Percentiles rank a stretch among this genome's conserved stretches.
phyloP scores from a whole-genome alignment of 1,284 basidiomycete genomes.

The Malassezia dermatis region DNA sequence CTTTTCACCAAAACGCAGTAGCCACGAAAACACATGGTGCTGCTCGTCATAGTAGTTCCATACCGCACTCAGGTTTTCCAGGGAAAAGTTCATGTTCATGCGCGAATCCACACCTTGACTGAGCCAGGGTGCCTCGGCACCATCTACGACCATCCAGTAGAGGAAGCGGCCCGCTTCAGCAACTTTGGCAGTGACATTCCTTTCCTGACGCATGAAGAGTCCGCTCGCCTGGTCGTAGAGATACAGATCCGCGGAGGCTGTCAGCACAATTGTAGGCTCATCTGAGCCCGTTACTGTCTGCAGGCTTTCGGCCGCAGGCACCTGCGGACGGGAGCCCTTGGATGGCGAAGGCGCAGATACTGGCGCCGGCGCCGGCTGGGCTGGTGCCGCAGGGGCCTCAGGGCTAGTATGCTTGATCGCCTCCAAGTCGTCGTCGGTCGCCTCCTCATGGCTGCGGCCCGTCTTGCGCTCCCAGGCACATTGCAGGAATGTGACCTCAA shows the following conservation, averaged over 20 bases:
- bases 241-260: slow-evolving; percentile 52
- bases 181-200: slow-evolving; percentile 60
- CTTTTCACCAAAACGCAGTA: slow-evolving; percentile 60
- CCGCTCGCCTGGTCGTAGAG: slow-evolving; percentile 64
- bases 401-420: slow-evolving; percentile 24
- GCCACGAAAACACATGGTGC: slow-evolving; percentile 63
- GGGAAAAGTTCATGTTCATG: slow-evolving; percentile 42
- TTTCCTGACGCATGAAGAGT: slow-evolving; percentile 64
- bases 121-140: slow-evolving; percentile 56
- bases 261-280: slow-evolving; percentile 23
- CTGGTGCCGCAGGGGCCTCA: neutral
- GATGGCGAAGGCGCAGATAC: neutral
- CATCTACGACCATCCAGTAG: slow-evolving; percentile 55
- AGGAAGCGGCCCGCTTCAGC: slow-evolving; percentile 54
- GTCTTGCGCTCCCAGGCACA: slow-evolving; percentile 68
- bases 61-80: slow-evolving; percentile 58
- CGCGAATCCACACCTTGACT: slow-evolving; percentile 57
- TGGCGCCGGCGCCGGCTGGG: neutral
- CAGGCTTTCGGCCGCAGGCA: slow-evolving; percentile 8
- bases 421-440: slow-evolving; percentile 46
- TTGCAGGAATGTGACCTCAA: slow-evolving; percentile 83
- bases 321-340: neutral
- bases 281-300: slow-evolving; percentile 13
- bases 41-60: slow-evolving; percentile 64
- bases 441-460: slow-evolving; percentile 37